Conservation (phyloP, 352 stramenopile species). For the Chloridella minuta region DNA sequence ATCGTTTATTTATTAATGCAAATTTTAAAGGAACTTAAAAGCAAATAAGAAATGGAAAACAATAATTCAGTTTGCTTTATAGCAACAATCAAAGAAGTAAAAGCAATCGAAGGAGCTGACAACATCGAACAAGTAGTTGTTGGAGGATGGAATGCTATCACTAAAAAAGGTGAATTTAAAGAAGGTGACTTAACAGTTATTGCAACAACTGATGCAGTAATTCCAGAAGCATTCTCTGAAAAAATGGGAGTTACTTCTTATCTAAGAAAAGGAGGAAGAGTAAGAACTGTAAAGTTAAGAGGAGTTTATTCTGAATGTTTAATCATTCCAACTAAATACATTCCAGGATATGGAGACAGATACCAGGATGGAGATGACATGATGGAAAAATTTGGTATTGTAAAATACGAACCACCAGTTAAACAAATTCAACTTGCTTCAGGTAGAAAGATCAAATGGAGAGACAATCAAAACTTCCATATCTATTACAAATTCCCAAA, state of each 20-base stretch:
- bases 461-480: background rate
- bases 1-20: too few species aligned
- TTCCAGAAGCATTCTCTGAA: background rate
- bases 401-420: constrained; percentile 1
- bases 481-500: background rate
- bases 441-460: background rate
- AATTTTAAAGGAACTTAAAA: too few species aligned
- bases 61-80: background rate
- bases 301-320: constrained; percentile 10
- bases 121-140: background rate
- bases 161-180: background rate
- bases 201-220: background rate
- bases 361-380: background rate
- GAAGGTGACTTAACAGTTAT: background rate
- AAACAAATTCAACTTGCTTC: constrained; percentile 9
- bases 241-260: background rate
- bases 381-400: background rate
- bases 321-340: background rate
- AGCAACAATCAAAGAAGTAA: background rate
- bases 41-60: background rate
- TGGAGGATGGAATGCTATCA: background rate
- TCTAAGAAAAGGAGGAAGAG: background rate
- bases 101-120: background rate
- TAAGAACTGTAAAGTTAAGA: background rate
- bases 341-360: background rate